These are phyloP conservation scores for Colletotrichum filicis DNA, from an alignment of 2,329 filamentous ascomycete genomes.

Conservation along the genomic window DNA sequence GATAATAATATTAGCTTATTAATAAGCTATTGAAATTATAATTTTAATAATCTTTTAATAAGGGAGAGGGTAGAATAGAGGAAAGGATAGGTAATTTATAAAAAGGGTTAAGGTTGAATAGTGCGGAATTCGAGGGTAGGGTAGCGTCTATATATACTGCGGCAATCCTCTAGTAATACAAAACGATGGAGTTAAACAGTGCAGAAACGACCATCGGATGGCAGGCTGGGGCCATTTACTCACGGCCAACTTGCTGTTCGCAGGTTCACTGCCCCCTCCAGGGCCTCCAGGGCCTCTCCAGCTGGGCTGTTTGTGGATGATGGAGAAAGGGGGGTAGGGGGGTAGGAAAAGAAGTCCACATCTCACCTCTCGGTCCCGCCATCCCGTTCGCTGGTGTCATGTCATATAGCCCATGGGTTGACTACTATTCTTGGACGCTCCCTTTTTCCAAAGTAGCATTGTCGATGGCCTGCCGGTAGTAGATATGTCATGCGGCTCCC, in stretches of 20 bases:
- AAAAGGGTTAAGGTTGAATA: too few relatives aligned
- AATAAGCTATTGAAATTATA: too few relatives aligned
- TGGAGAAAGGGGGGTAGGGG: too few relatives aligned
- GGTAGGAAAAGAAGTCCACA: neutral
- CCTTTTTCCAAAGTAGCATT: neutral
- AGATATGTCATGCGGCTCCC: constrained; percentile 30
- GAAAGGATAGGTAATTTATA: too few relatives aligned
- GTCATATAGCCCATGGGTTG: neutral
- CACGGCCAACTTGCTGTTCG: constrained; percentile 3
- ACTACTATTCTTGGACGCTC: constrained; percentile 24
- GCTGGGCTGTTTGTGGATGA: neutral
- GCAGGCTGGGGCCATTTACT: neutral
- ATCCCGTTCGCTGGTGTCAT: neutral
- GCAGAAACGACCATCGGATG: constrained; percentile 32
- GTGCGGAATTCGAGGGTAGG: too few relatives aligned
- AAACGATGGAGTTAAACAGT: too few relatives aligned
- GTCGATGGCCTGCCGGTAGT: neutral
- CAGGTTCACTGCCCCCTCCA: neutral
- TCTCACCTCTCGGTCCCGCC: neutral
- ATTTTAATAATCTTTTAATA: too few relatives aligned
- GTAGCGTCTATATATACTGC: too few relatives aligned
- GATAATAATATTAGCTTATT: too few relatives aligned
- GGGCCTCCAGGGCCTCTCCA: neutral
- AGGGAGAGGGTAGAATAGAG: too few relatives aligned
- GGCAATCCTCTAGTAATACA: too few relatives aligned